phyloP scores from a whole-genome alignment of 1,284 basidiomycete species.

The Lentinula novae-zelandiae region DNA sequence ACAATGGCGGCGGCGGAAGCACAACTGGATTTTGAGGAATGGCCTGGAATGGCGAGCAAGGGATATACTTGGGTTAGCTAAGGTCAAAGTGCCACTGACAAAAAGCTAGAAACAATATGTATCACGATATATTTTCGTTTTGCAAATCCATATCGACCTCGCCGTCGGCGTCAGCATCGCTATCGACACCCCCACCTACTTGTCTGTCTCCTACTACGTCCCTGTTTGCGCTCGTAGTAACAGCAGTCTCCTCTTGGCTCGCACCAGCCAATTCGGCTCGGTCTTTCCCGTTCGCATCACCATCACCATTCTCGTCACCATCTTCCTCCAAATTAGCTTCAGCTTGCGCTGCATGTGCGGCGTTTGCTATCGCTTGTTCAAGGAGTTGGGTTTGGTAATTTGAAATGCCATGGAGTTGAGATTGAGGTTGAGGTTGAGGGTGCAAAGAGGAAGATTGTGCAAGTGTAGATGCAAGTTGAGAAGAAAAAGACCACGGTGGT shows the following conservation, averaged over 20 bases:
- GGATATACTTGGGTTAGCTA: not conserved
- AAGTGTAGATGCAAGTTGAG: not conserved
- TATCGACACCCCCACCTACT: not conserved
- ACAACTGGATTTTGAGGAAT: not conserved
- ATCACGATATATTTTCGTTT: not conserved
- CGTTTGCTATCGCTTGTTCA: slow-evolving; percentile 66
- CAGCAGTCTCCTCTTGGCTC: not conserved
- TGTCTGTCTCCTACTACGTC: not conserved
- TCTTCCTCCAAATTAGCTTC: slow-evolving; percentile 69
- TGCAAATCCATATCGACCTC: not conserved
- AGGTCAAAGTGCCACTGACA: no score
- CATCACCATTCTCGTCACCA: slow-evolving; percentile 47
- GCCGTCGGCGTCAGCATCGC: not conserved
- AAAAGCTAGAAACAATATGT: no score
- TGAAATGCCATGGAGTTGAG: slow-evolving; percentile 61
- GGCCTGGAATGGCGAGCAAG: not conserved
- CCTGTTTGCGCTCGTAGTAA: not conserved
- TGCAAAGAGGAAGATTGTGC: not conserved
- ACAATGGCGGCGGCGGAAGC: not conserved
- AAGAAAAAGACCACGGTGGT: no score
- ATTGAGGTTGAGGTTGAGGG: slow-evolving; percentile 20
- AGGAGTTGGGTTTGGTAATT: slow-evolving; percentile 64
- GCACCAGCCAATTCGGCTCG: not conserved
- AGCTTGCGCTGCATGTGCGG: slow-evolving; percentile 65
- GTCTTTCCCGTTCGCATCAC: not conserved